Evolutionary conservation across 345 rosid genomes (phyloP), one percentile per base, ranked within the genome.

Genomic region (Ceriops tagal): DNA sequence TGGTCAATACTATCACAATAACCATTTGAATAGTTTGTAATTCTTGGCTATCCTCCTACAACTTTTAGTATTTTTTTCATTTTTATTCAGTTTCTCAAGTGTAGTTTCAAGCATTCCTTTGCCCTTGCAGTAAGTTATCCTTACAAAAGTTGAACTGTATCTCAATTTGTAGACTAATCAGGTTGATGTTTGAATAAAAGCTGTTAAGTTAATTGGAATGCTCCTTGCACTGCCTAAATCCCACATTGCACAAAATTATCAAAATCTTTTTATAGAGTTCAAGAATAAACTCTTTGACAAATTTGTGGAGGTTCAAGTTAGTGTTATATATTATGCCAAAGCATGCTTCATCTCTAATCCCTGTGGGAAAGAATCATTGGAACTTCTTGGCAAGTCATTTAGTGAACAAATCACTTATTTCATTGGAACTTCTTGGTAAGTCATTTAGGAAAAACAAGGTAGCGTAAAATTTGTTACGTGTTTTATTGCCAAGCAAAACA

Each of bases 151-250:
- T 43, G 52, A 39, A 28, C 52, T 61, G 8, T 62, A 16, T 39
- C 59, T n/a, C n/a, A n/a, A n/a, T n/a, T n/a, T n/a, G n/a, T n/a
- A n/a, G n/a, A n/a, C n/a, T n/a, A n/a, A n/a, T 83, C 97, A 89
- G 81, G 97, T 89, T 39, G 96, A 93, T 73, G 86, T 89, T 65
- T 88, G 98, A 71, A 81, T 89, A 81, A 93, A 89, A 82, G 96
- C 97, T 60, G 85, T 93, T 72, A 87, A 77, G 69, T 83, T 93
- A 81, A 70, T 84, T 65, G 97, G 95, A 79, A 86, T 84, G 80
- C 84, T 93, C 61, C 77, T 88, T 77, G 80, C 91, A 52, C 82
- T 75, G 52, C 87, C 88, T 39, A 89, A 80, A 66, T 69, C 75
- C 62, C 73, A 66, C 78, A 75, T 85, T 35, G 87, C 83, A 46